A percentile compares a stretch with the other conserved stretches of the same genome.
Evolutionary conservation across 371 early-diverging fungal species (phyloP).

Genomic region (Smittium mucronatum): DNA sequence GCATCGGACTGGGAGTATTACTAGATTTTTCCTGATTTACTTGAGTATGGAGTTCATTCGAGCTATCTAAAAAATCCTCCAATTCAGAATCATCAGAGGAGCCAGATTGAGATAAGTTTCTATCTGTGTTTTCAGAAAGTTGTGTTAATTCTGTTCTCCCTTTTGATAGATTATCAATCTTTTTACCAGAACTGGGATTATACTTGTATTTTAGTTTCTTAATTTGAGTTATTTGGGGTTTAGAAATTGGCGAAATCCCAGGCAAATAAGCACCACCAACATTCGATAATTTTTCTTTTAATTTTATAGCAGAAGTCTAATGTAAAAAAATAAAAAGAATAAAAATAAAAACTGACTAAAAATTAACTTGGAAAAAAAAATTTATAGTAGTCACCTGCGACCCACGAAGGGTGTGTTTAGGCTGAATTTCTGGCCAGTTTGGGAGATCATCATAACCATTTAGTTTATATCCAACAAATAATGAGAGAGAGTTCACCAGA

Average conservation of each 20-base stretch:
- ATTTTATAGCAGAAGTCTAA: not conserved
- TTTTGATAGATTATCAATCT: not conserved
- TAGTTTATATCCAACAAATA: constrained; percentile 53
- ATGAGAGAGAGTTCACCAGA: constrained; percentile 45
- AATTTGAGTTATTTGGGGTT: not conserved
- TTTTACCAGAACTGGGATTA: not conserved
- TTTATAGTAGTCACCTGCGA: too few relatives aligned
- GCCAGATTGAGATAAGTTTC: not conserved
- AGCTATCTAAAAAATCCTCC: not conserved
- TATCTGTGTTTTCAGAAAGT: not conserved
- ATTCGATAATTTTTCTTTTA: not conserved
- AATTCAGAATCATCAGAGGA: not conserved
- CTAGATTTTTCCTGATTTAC: not conserved
- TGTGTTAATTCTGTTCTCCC: not conserved
- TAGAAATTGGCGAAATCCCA: constrained; percentile 16
- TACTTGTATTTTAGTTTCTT: not conserved
- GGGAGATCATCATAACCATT: constrained; percentile 69
- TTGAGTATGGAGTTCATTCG: not conserved
- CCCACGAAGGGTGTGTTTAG: constrained; percentile 37
- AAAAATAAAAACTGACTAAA: not conserved
- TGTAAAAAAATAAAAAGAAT: not conserved
- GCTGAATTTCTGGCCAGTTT: constrained; percentile 61
- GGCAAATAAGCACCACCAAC: constrained; percentile 1
- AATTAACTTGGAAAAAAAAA: not conserved
- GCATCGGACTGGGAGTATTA: not conserved